phyloP scores from a whole-genome alignment of 371 early-diverging fungal genomes.

The Rhizopus arrhizus region DNA sequence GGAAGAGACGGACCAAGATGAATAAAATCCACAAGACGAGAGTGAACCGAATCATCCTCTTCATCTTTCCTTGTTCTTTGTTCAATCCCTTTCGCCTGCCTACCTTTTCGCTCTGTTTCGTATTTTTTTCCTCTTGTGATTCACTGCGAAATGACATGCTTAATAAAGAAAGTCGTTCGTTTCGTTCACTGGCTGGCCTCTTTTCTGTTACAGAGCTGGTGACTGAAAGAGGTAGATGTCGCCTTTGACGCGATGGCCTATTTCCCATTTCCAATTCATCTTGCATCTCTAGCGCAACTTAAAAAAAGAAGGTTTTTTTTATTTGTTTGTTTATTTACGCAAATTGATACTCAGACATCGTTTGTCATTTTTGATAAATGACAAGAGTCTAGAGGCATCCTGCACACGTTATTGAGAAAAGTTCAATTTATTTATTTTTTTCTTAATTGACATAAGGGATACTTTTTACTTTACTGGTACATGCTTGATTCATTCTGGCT shows the following conservation, averaged over 20 bases:
- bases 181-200: background rate
- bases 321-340: too few species aligned
- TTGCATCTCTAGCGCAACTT: background rate
- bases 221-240: slow-evolving; percentile 26
- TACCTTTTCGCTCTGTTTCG: background rate
- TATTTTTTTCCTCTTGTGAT: background rate
- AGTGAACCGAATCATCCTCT: background rate
- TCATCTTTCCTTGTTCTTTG: background rate
- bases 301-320: background rate
- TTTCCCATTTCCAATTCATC: slow-evolving; percentile 20
- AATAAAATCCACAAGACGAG: slow-evolving; percentile 18
- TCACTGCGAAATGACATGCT: slow-evolving; percentile 5
- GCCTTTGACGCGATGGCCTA: slow-evolving; percentile 23
- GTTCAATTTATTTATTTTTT: too few species aligned
- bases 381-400: too few species aligned
- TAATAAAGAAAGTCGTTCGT: slow-evolving; percentile 8
- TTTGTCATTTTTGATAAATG: too few species aligned
- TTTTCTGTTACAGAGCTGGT: slow-evolving; percentile 12
- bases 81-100: background rate
- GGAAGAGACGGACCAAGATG: slow-evolving; percentile 11
- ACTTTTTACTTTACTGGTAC: too few species aligned
- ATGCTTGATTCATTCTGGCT: too few species aligned
- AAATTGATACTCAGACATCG: too few species aligned
- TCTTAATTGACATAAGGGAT: too few species aligned
- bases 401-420: too few species aligned